These are phyloP conservation scores for Pyrrhoderma noxium DNA, from an alignment of 1,284 basidiomycete genomes.

Conservation along the genomic window DNA sequence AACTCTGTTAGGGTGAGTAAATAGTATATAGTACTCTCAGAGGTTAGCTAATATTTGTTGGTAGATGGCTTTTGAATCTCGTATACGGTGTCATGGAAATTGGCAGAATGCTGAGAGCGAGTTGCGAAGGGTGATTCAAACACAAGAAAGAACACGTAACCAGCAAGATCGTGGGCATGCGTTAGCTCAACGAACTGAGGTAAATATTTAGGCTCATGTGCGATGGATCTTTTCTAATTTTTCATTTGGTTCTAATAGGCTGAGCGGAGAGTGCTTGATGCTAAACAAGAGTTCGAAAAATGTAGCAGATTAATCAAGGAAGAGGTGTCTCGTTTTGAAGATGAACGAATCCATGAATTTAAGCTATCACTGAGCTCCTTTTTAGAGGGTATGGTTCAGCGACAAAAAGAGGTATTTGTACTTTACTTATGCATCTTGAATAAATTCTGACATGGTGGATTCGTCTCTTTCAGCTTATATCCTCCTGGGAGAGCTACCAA, in stretches of 20 bases:
- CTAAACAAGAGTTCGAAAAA: slow-evolving; percentile 82
- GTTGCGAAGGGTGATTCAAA: slow-evolving; percentile 59
- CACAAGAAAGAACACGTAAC: slow-evolving; percentile 75
- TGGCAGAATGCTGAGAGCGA: slow-evolving; percentile 82
- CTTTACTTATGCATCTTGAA: slow-evolving; percentile 14
- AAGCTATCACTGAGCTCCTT: slow-evolving; percentile 71
- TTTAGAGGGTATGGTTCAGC: slow-evolving; percentile 73
- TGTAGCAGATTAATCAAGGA: slow-evolving; percentile 82
- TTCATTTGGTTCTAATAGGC: slow-evolving; percentile 40
- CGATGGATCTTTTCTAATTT: slow-evolving; percentile 4
- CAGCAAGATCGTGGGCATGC: slow-evolving; percentile 63
- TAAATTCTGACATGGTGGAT: too few species aligned
- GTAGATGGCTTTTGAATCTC: slow-evolving; percentile 79
- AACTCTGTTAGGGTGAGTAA: slow-evolving; percentile 75
- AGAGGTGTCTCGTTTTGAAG: slow-evolving; percentile 91
- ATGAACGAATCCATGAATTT: slow-evolving; percentile 87
- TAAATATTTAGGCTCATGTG: slow-evolving; percentile 26
- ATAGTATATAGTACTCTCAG: background rate
- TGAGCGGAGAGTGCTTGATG: slow-evolving; percentile 74
- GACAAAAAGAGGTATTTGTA: slow-evolving; percentile 67
- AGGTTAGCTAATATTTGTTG: slow-evolving; percentile 1
- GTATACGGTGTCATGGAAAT: slow-evolving; percentile 73
- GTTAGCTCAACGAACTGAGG: slow-evolving; percentile 75
- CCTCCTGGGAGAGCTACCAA: slow-evolving; percentile 70
- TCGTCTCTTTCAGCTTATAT: slow-evolving; percentile 45